These are phyloP conservation scores for Emergomyces pasteurianus DNA, from an alignment of 2,329 filamentous ascomycete species.

Conservation along the genomic window DNA sequence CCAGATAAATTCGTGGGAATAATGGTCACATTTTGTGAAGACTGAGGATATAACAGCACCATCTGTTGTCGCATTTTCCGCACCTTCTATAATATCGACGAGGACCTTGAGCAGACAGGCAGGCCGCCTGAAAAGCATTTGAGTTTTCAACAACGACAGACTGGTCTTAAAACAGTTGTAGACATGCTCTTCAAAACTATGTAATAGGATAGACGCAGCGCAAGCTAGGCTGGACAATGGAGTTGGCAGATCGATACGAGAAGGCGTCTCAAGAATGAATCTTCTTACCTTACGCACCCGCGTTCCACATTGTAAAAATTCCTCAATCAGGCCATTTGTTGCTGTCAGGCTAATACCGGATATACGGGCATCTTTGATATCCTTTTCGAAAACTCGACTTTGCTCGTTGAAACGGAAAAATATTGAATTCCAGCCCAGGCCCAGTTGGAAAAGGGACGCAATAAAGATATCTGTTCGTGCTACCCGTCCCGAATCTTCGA, in stretches of 20 bases:
- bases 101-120: conserved; percentile 26
- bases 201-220: conserved; percentile 22
- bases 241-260: conserved; percentile 17
- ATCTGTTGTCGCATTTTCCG: conserved; percentile 41
- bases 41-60: conserved; percentile 51
- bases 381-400: conserved; percentile 26
- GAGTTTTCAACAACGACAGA: conserved; percentile 26
- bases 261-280: conserved; percentile 23
- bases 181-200: conserved; percentile 27
- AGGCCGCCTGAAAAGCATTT: conserved; percentile 27
- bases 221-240: conserved; percentile 26
- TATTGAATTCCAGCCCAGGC: conserved; percentile 33
- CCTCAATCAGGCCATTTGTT: conserved; percentile 22
- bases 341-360: conserved; percentile 39
- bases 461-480: conserved; percentile 29
- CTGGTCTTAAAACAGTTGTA: conserved; percentile 14
- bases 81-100: conserved; percentile 31
- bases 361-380: conserved; percentile 34
- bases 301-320: conserved; percentile 25
- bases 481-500: conserved; percentile 18
- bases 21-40: conserved; percentile 49
- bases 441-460: conserved; percentile 28
- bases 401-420: conserved; percentile 31
- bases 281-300: conserved; percentile 24
- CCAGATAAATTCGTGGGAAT: conserved; percentile 51